These are phyloP conservation scores for Hypoxylon sp. DNA, from an alignment of 2,329 filamentous ascomycete genomes.

Conservation along the genomic window DNA sequence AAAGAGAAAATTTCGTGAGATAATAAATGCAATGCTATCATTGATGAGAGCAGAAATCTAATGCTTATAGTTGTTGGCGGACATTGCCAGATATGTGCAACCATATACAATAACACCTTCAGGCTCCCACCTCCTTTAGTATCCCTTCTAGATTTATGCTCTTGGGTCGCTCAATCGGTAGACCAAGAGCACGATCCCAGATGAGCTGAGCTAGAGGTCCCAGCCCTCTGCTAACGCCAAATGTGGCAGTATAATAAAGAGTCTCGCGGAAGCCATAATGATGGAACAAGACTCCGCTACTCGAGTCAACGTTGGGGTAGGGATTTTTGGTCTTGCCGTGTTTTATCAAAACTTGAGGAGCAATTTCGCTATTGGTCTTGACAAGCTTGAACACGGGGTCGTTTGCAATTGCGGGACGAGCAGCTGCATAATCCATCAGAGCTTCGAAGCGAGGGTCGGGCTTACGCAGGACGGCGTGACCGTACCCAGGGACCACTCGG, in stretches of 20 bases:
- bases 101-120: slow-evolving; percentile 30
- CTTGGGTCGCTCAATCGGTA: slow-evolving; percentile 98
- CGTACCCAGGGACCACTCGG: slow-evolving; percentile 94
- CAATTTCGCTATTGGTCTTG: slow-evolving; percentile 91
- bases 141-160: slow-evolving; percentile 94
- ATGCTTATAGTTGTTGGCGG: slow-evolving; percentile 34
- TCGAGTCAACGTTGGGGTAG: slow-evolving; percentile 96
- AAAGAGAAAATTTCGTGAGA: neutral
- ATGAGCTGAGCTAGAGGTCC: slow-evolving; percentile 94
- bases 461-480: slow-evolving; percentile 95
- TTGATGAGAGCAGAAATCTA: slow-evolving; percentile 42
- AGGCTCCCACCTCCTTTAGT: slow-evolving; percentile 73
- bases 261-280: slow-evolving; percentile 99
- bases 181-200: slow-evolving; percentile 93
- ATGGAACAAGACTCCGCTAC: slow-evolving; percentile 94
- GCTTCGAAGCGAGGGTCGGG: slow-evolving; percentile 97
- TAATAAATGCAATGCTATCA: slow-evolving; percentile 18
- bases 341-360: slow-evolving; percentile 89
- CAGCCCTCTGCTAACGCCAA: slow-evolving; percentile 78
- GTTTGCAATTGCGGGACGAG: slow-evolving; percentile 84
- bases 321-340: slow-evolving; percentile 99
- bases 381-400: slow-evolving; percentile 96
- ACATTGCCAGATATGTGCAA: slow-evolving; percentile 33
- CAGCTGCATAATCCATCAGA: slow-evolving; percentile 92
- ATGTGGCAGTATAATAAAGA: slow-evolving; percentile 88